Conservation (phyloP, 1,139 yeast species). For the Geotrichum australiense region DNA sequence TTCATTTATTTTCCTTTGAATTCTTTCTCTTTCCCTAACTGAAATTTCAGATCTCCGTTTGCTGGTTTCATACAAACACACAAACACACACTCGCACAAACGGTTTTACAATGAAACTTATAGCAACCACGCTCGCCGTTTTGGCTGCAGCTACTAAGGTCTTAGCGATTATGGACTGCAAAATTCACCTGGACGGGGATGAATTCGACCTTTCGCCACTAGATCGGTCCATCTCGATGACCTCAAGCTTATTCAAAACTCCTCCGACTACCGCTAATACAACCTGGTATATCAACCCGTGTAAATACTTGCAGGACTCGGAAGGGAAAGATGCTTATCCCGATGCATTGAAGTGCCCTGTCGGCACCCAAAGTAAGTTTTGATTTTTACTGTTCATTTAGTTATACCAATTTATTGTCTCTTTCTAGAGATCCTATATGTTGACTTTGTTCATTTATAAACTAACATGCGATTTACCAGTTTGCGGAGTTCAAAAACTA, state of each 20-base stretch:
- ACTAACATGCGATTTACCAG: constrained; percentile 9
- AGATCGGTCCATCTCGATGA: constrained; percentile 41
- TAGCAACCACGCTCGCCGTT: constrained; percentile 4
- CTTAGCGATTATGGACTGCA: constrained; percentile 43
- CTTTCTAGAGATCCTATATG: not conserved
- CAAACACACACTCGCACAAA: too few relatives aligned
- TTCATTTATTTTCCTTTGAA: not conserved
- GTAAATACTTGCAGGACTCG: constrained; percentile 41
- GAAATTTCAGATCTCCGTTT: not conserved
- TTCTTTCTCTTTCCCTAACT: not conserved
- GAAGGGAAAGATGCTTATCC: constrained; percentile 27
- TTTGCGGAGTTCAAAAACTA: constrained; percentile 43
- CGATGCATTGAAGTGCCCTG: constrained; percentile 46
- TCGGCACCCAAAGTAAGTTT: constrained; percentile 45
- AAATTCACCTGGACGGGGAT: constrained; percentile 38
- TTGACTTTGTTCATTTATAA: not conserved
- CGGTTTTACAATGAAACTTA: too few relatives aligned
- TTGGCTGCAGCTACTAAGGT: constrained; percentile 24
- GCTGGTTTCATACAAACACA: not conserved
- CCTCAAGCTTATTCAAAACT: constrained; percentile 43
- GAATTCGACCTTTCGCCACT: constrained; percentile 40
- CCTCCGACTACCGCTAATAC: constrained; percentile 68
- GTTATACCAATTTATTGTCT: not conserved
- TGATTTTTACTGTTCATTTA: not conserved
- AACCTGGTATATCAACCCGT: constrained; percentile 66